These are phyloP conservation scores for Haplosporangium sp. DNA, from an alignment of 371 early-diverging fungal genomes.

Conservation along the genomic window DNA sequence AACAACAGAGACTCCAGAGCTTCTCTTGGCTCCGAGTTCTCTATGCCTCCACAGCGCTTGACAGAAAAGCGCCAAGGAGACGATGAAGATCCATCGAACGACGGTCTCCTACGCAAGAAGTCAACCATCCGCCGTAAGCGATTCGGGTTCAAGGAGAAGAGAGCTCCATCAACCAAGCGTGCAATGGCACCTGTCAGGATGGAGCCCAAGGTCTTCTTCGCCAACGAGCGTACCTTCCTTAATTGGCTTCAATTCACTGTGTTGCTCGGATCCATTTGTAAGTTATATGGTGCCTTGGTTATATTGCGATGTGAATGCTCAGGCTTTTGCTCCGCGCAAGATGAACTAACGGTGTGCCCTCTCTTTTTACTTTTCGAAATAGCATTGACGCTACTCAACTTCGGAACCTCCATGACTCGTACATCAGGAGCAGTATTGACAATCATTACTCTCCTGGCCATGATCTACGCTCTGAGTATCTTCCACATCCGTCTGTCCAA, in stretches of 20 bases:
- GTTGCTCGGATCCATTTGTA: constrained; percentile 64
- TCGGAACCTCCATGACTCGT: constrained; percentile 70
- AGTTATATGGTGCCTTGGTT: not conserved
- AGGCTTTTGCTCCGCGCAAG: not conserved
- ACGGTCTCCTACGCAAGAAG: constrained; percentile 36
- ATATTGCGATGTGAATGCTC: no score
- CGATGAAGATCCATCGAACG: constrained; percentile 16
- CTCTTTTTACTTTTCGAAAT: constrained; percentile 29
- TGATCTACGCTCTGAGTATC: constrained; percentile 88
- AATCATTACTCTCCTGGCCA: constrained; percentile 75
- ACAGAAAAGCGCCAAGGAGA: constrained; percentile 34
- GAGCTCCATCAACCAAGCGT: constrained; percentile 10
- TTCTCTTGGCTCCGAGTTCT: constrained; percentile 32
- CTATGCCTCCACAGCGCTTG: constrained; percentile 2
- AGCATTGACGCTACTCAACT: constrained; percentile 76
- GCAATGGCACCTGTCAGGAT: constrained; percentile 73
- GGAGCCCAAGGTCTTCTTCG: constrained; percentile 98
- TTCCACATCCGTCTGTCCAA: constrained; percentile 84
- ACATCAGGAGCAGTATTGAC: constrained; percentile 76
- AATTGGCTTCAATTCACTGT: constrained; percentile 80
- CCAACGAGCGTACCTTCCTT: constrained; percentile 97
- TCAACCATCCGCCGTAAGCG: constrained; percentile 44
- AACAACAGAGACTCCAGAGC: constrained; percentile 33
- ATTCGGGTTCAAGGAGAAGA: constrained; percentile 36
- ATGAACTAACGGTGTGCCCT: no score